phyloP scores from a whole-genome alignment of 176 grass and related monocot genomes.

The Alopecurus myosuroides region DNA sequence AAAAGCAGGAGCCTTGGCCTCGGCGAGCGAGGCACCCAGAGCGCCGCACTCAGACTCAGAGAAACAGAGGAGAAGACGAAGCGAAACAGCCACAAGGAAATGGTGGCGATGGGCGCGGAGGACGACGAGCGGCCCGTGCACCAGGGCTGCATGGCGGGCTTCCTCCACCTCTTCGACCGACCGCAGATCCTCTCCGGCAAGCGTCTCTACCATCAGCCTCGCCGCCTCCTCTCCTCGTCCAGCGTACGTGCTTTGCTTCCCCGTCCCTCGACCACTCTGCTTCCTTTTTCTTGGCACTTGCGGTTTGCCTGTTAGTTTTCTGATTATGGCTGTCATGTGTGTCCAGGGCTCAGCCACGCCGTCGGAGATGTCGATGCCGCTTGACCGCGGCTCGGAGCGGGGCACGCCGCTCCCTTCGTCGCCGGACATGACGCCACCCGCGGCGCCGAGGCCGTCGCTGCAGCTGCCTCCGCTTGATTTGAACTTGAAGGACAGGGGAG shows the following conservation, averaged over 20 bases:
- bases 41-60: not conserved
- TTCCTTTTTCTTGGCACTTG: no score
- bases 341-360: slow-evolving; percentile 74
- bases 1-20: not conserved
- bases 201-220: slow-evolving; percentile 20
- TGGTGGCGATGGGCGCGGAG: slow-evolving; percentile 29
- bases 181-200: slow-evolving; percentile 50
- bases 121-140: slow-evolving; percentile 57
- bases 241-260: not conserved
- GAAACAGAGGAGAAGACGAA: not conserved
- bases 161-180: slow-evolving; percentile 86
- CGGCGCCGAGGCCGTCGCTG: slow-evolving; percentile 43
- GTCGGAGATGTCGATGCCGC: slow-evolving; percentile 75
- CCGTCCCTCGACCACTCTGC: no score
- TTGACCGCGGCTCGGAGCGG: slow-evolving; percentile 20
- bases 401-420: slow-evolving; percentile 30
- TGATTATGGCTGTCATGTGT: not conserved
- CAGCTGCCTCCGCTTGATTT: slow-evolving; percentile 34
- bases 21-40: not conserved
- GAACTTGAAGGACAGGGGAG: slow-evolving; percentile 15
- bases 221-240: slow-evolving; percentile 33
- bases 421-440: slow-evolving; percentile 43
- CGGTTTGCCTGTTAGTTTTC: no score
- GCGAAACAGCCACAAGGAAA: not conserved
- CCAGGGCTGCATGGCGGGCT: slow-evolving; percentile 79